Evolutionary conservation across 2,329 filamentous ascomycete species (phyloP), one percentile per base, ranked within the genome.

Genomic region (Ustulina deusta): DNA sequence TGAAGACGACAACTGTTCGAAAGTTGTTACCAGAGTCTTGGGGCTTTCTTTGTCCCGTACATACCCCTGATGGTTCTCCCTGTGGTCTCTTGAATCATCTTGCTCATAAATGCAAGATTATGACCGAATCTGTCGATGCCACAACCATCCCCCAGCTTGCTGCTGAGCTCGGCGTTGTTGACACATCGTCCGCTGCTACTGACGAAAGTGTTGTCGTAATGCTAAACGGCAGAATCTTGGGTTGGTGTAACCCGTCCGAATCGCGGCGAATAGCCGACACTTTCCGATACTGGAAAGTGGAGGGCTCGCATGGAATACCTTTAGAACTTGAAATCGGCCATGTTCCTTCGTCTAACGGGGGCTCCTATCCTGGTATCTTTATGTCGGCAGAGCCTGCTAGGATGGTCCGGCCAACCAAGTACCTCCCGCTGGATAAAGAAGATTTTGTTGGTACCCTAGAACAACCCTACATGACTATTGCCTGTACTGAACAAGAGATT

Each of bases 401-500:
- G 77, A 97, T 99, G 93, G 88, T 95, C 66, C 87, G 96, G 68
- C 94, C 95, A 1, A 93, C 97, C 74, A 97, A 95, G 80, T 97
- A 98, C 77, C 86, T 99, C 32, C 91, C 94, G 3, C 85, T 97
- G 3, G 92, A 93, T 68, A 93, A 92, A 78, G 85, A 92, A 74
- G 96, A 99, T 81, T 94, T 89, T 70, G 92, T 99, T 38, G 96
- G 96, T 10, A 92, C 96, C 0, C 93, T 97, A 72, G 96, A 99
- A 81, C 96, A 99, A 82, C 94, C 95, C 0, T 98, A 96, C 83
- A 97, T 99, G 95, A 94, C 94, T 56, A 97, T 99, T 78, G 94
- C 96, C 25, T 94, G 94, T 74, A 90, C 93, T n/a, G 91, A 94
- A 57, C 87, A 90, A 38, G 96, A 99, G 79, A 89, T 98, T 68